Evolutionary conservation across 495 filamentous ascomycete genomes (phyloP), one percentile per base, ranked within the genome.

Genomic region (Xylaria flabelliformis): DNA sequence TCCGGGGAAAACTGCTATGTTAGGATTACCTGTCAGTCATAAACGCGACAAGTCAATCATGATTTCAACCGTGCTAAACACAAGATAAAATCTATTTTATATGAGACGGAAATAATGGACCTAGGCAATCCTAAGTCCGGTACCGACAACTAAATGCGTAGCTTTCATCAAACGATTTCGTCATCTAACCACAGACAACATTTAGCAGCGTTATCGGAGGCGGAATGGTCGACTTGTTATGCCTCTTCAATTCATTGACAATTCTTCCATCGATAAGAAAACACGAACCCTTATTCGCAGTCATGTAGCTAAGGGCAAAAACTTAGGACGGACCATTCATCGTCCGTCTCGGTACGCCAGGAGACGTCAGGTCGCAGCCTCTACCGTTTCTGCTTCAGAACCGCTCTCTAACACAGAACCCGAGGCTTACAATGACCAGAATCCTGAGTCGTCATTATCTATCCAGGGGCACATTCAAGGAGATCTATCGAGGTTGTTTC

Each of bases 241-340:
- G 67, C 21, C 51, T 69, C 42, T 77, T 41, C 61, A 70, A 61
- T 77, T 77, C 50, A 64, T 77, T 34, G 69, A 77, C 39, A 72
- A 66, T 62, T 17, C 70, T 34, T 50, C 70, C 4, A 77, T 72
- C 34, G 70, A 77, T 34, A 46, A 58, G 46, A 56, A 46, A 32
- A 74, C 73, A 21, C 51, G 75, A 15, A 75, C 64, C 53, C 53
- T 59, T 13, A 74, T 74, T 46, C 75, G 73, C 19, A 77, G 75
- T 26, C 75, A 77, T 46, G 75, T 64, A 46, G 70, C 70, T 5
- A 77, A 63, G 50, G 75, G 75, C 39, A 75, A 72, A 39, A 77
- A 77, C 65, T 61, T 69, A 1, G 75, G 75, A 26, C 74, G 70
- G 19, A 73, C 51, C 24, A 59, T 64, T n/a, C 73, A 71, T 42